These are phyloP conservation scores for Neofusicoccum sp. DNA, from an alignment of 2,329 filamentous ascomycete genomes.

Conservation along the genomic window DNA sequence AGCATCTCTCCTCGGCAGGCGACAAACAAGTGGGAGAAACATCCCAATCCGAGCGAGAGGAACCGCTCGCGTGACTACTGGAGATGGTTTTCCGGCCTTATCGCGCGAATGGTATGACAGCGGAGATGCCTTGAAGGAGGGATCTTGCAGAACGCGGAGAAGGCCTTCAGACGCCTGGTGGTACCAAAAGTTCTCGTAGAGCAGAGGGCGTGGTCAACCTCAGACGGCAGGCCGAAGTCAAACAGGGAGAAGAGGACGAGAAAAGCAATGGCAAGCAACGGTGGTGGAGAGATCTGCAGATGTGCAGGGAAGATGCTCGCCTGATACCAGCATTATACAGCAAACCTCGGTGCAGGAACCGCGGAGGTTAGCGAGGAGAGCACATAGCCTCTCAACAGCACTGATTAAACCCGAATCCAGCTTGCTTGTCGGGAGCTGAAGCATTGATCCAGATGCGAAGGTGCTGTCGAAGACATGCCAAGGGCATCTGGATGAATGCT, in stretches of 20 bases:
- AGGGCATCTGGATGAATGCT: too few species aligned
- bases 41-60: neutral
- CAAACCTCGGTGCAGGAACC: neutral
- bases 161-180: neutral
- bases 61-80: neutral
- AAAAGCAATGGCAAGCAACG: neutral
- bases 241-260: slow-evolving; percentile 4
- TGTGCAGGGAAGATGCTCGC: slow-evolving; percentile 6
- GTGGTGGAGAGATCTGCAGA: neutral
- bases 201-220: neutral
- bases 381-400: too few species aligned
- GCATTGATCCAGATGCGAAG: too few species aligned
- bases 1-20: neutral
- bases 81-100: neutral
- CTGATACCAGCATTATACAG: neutral
- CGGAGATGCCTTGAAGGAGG: neutral
- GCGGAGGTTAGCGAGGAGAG: too few species aligned
- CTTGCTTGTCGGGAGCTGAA: too few species aligned
- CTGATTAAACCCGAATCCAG: too few species aligned
- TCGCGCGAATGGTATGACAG: neutral
- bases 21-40: slow-evolving; percentile 2
- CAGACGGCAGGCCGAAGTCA: slow-evolving; percentile 3
- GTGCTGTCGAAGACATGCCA: too few species aligned
- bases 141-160: neutral
- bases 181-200: neutral